Conservation (phyloP, 2,329 filamentous ascomycete species). For the Hirsutella thompsonii region DNA sequence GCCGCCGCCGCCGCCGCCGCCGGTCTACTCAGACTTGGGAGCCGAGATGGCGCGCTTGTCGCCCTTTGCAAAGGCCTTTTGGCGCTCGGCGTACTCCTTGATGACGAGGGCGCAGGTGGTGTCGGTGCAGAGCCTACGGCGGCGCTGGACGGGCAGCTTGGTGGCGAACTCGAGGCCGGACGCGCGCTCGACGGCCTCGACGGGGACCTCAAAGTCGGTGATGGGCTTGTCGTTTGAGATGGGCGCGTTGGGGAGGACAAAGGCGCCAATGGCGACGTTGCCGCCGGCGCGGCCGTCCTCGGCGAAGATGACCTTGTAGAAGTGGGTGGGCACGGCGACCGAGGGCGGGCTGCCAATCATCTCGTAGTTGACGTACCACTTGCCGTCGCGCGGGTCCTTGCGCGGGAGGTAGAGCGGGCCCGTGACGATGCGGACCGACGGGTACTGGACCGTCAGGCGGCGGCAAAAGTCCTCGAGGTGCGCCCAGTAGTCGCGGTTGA, state of each 20-base stretch:
- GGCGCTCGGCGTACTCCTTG: constrained; percentile 57
- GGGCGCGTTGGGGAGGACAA: constrained; percentile 82
- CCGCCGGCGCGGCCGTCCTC: constrained; percentile 63
- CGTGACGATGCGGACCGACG: constrained; percentile 81
- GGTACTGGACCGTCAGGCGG: constrained; percentile 66
- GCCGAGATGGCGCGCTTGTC: constrained; percentile 10
- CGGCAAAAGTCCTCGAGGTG: constrained; percentile 98
- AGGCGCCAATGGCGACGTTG: constrained; percentile 80
- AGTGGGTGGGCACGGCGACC: constrained; percentile 93
- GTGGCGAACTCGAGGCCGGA: constrained; percentile 83
- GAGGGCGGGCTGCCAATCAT: constrained; percentile 89
- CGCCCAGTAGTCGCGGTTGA: constrained; percentile 98
- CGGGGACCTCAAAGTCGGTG: constrained; percentile 83
- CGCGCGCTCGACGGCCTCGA: constrained; percentile 86
- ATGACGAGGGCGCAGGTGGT: constrained; percentile 74
- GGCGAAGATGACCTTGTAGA: constrained; percentile 97
- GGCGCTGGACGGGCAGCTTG: constrained; percentile 59
- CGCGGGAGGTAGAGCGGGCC: constrained; percentile 88
- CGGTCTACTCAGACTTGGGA: constrained; percentile 8
- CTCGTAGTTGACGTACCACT: constrained; percentile 94
- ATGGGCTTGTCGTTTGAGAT: constrained; percentile 84
- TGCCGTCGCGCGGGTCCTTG: constrained; percentile 68
- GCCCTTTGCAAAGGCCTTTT: constrained; percentile 42
- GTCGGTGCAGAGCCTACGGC: constrained; percentile 75
- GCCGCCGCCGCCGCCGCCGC: too few relatives aligned